Evolutionary conservation across 106 monocot genomes (phyloP).

Genomic region (Phalaenopsis aphrodite): DNA sequence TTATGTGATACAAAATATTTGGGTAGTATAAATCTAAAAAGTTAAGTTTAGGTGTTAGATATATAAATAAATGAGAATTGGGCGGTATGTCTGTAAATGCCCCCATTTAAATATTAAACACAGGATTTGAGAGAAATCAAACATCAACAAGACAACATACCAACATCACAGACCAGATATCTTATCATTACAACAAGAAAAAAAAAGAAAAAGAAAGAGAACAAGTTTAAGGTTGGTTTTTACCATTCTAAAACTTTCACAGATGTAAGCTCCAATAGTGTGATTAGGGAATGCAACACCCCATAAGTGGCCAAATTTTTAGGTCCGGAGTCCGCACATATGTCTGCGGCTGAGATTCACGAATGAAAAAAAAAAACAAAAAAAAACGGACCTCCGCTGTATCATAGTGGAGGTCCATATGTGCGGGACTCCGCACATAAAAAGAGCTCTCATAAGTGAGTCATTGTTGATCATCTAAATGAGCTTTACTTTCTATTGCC

Average conservation of each 20-base stretch:
- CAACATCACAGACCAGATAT: not conserved
- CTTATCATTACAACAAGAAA: not conserved
- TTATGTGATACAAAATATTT: too few species aligned
- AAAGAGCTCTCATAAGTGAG: slow-evolving; percentile 33
- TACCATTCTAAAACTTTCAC: slow-evolving; percentile 72
- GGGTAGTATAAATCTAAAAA: too few species aligned
- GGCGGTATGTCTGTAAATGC: too few species aligned
- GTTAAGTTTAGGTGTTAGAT: too few species aligned
- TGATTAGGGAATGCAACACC: slow-evolving; percentile 68
- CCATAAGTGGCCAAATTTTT: slow-evolving; percentile 19
- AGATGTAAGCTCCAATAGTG: slow-evolving; percentile 69
- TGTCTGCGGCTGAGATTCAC: too few species aligned
- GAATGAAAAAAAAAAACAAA: too few species aligned
- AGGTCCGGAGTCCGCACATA: too few species aligned
- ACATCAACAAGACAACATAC: not conserved
- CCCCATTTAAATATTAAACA: not conserved
- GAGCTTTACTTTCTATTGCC: slow-evolving; percentile 90
- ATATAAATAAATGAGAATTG: too few species aligned
- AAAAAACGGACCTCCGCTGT: too few species aligned
- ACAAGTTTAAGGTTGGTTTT: not conserved
- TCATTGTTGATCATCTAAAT: slow-evolving; percentile 91
- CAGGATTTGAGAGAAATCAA: not conserved
- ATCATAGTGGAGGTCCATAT: too few species aligned
- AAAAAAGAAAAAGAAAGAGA: not conserved
- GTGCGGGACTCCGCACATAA: too few species aligned